Conservation (phyloP, 2,329 filamentous ascomycete species). For the Magnaporthales sp. region DNA sequence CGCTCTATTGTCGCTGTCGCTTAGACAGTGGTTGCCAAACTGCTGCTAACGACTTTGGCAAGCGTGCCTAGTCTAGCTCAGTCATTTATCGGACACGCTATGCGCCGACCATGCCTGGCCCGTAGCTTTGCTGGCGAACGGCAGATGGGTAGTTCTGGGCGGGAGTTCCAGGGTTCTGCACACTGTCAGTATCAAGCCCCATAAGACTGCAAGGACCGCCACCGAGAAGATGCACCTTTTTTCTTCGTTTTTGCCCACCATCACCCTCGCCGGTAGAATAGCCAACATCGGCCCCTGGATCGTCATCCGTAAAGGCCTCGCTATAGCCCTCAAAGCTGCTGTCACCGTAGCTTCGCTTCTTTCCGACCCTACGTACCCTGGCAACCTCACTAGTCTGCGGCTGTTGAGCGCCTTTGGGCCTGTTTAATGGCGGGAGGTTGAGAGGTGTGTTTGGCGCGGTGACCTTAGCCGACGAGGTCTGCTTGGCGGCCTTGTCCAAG, state of each 20-base stretch:
- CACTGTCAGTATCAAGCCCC: constrained; percentile 29
- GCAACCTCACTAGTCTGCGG: constrained; percentile 33
- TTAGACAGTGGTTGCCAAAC: not conserved
- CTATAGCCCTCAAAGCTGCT: constrained; percentile 67
- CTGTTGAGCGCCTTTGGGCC: constrained; percentile 29
- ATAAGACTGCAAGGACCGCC: not conserved
- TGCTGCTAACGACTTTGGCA: not conserved
- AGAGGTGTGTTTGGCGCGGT: constrained; percentile 46
- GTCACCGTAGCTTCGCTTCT: constrained; percentile 71
- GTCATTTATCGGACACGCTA: constrained; percentile 25
- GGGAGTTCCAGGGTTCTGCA: constrained; percentile 32
- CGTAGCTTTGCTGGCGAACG: constrained; percentile 44
- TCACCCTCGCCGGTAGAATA: constrained; percentile 68
- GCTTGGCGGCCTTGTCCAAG: constrained; percentile 30
- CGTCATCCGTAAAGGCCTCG: constrained; percentile 63
- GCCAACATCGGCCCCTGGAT: constrained; percentile 45
- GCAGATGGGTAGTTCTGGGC: constrained; percentile 29
- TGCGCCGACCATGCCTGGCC: constrained; percentile 49
- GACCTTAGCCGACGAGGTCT: constrained; percentile 33
- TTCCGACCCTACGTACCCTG: constrained; percentile 56
- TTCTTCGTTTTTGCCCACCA: constrained; percentile 50
- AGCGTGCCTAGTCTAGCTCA: not conserved
- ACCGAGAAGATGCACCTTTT: constrained; percentile 43
- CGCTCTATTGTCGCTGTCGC: not conserved
- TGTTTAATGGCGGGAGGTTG: constrained; percentile 21